Conservation (phyloP, 371 early-diverging fungal genomes). For the Fennellomyces sp. region DNA sequence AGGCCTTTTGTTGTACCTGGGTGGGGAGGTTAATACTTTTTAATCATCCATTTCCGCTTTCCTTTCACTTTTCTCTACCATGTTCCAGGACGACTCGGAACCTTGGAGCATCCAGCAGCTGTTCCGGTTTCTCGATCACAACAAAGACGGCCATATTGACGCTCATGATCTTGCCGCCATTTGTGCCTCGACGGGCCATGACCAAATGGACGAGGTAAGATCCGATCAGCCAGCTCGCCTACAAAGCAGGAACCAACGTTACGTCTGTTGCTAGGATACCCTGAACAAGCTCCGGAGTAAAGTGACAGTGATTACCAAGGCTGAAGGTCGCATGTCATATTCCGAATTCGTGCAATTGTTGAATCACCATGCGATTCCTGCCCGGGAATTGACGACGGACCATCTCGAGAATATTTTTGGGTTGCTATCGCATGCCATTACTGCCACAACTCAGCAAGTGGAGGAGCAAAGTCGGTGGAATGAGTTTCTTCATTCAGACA, state of each 20-base stretch:
- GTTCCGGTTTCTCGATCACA: constrained; percentile 59
- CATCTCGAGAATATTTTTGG: constrained; percentile 39
- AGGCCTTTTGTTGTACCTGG: neutral
- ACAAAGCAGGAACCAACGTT: neutral
- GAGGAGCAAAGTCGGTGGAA: constrained; percentile 9
- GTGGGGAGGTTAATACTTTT: neutral
- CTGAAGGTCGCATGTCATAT: constrained; percentile 22
- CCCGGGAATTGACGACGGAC: constrained; percentile 33
- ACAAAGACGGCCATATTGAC: constrained; percentile 62
- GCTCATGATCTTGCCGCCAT: constrained; percentile 52
- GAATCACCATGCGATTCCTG: constrained; percentile 28
- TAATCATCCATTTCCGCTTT: neutral
- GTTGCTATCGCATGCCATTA: constrained; percentile 27
- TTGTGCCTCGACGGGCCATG: constrained; percentile 37
- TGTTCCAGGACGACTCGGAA: constrained; percentile 25
- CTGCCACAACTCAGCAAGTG: constrained; percentile 7
- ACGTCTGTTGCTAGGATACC: constrained; percentile 13
- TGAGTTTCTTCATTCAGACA: constrained; percentile 34
- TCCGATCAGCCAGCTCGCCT: neutral
- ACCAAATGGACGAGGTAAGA: constrained; percentile 43
- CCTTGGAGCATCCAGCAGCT: constrained; percentile 51
- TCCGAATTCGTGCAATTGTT: constrained; percentile 38
- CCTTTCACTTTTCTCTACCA: neutral
- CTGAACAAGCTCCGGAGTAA: constrained; percentile 17
- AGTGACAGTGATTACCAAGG: constrained; percentile 11